Conservation (phyloP, 345 rosid species). For the Populus deltoides region DNA sequence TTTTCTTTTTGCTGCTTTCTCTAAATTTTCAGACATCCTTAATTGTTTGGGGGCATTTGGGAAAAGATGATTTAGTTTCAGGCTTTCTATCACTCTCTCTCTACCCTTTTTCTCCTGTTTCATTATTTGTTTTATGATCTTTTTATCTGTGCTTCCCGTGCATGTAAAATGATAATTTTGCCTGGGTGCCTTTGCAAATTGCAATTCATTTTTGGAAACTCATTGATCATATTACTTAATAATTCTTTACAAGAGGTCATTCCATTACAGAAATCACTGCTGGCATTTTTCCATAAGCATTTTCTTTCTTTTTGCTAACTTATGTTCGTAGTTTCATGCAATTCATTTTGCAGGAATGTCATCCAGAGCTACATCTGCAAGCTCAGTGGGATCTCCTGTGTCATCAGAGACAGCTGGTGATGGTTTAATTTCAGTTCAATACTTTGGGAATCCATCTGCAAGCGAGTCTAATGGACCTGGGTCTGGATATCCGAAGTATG, state of each 20-base stretch:
- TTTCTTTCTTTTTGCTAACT: not conserved
- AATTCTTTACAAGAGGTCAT: not conserved
- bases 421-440: conserved; percentile 54
- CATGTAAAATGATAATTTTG: not conserved
- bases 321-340: not conserved
- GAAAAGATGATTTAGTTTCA: not conserved
- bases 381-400: conserved; percentile 42
- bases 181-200: not conserved
- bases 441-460: conserved; percentile 44
- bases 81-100: not conserved
- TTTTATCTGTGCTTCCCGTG: not conserved
- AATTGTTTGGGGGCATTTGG: not conserved
- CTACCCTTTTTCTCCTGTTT: not conserved
- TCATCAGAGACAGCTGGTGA: conserved; percentile 41
- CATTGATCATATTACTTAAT: not conserved
- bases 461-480: conserved; percentile 32
- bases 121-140: not conserved
- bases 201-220: not conserved
- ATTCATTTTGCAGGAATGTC: conserved; percentile 55
- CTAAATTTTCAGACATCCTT: not conserved
- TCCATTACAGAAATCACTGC: not conserved
- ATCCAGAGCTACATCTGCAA: conserved; percentile 36
- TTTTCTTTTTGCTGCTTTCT: not conserved
- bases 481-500: conserved; percentile 50
- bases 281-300: not conserved